Percentiles rank a stretch among this genome's conserved stretches.
These are phyloP conservation scores for Ascobolus immersus DNA, from an alignment of 495 filamentous ascomycete genomes.

Conservation along the genomic window DNA sequence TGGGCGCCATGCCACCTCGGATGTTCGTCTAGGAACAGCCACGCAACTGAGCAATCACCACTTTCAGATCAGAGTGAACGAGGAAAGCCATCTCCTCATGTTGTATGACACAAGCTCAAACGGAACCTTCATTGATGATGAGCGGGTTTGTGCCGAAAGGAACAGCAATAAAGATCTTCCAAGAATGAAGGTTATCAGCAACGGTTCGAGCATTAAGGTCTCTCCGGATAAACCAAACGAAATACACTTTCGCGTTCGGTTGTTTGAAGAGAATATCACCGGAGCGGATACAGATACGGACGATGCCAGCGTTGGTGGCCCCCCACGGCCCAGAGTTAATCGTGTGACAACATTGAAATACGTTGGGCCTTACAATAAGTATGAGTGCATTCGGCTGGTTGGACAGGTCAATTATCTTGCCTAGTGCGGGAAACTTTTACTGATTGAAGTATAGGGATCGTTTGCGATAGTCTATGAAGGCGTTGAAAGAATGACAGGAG, in stretches of 20 bases:
- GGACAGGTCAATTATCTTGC: conserved; percentile 17
- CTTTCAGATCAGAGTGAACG: conserved; percentile 71
- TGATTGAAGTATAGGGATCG: conserved; percentile 63
- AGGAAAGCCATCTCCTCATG: conserved; percentile 59
- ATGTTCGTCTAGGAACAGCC: conserved; percentile 34
- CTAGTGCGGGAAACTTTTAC: conserved; percentile 72
- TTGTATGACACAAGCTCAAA: conserved; percentile 79
- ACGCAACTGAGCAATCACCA: conserved; percentile 61
- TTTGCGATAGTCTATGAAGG: conserved; percentile 82
- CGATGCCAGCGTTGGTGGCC: neutral
- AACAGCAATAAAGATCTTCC: conserved; percentile 8
- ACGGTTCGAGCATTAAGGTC: too few relatives aligned
- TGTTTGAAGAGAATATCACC: conserved; percentile 38
- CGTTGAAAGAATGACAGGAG: conserved; percentile 51
- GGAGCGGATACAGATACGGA: conserved; percentile 21
- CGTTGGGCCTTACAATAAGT: conserved; percentile 3
- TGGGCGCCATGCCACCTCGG: conserved; percentile 43
- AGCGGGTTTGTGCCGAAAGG: conserved; percentile 22
- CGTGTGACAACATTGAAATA: neutral
- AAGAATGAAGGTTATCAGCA: neutral
- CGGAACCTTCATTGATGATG: conserved; percentile 60
- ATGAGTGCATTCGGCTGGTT: conserved; percentile 11
- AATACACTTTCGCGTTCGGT: conserved; percentile 59
- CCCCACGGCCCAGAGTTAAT: neutral
- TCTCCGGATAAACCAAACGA: too few relatives aligned